Evolutionary conservation across 768 basidiomycete genomes (phyloP), one percentile per base, ranked within the genome.

Genomic region (Thelephora ganbajun): DNA sequence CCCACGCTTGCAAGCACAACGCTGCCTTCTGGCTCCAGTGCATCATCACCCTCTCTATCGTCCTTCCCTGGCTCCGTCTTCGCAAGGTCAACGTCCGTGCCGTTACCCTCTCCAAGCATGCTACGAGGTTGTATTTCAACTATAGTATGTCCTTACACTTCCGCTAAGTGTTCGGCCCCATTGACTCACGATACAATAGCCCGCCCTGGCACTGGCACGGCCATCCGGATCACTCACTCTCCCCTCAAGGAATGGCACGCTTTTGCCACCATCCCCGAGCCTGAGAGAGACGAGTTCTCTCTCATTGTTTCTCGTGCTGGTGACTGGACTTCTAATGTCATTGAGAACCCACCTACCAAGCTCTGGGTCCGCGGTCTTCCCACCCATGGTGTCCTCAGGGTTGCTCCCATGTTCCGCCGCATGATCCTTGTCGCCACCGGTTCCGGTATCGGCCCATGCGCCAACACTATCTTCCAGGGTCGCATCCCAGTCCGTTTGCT

Each of bases 341-440:
- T 79, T 47, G 57, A 50, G n/a, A 65, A 74, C 41, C 76, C 77
- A 6, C 75, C 77, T 0, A 69, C 63, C 22, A 50, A 70, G 47
- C 56, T 80, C 23, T 80, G 75, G 75, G 70, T 77, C 16, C 72
- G 77, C 44, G 77, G 77, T 9, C 65, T 74, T 20, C 74, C 77
- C 6, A 71, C 71, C 18, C 74, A 67, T 51, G 75, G 75, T 43
- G 73, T 78, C 20, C 59, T 79, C 45, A 66, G 71, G 18, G 73
- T 77, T 49, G 71, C 71, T 6, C 67, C 72, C 11, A 61, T 77
- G 46, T 77, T 79, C 66, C 69, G 70, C 22, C 69, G 75, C 23
- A 54, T 77, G 3, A 68, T 78, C 5, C 64, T 78, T 44, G 76
- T 79, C 20, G 76, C 77, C 6, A 79, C 77, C 16, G 77, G 74